phyloP scores from a whole-genome alignment of 2,329 filamentous ascomycete species.

The Aspergillus bombycis region DNA sequence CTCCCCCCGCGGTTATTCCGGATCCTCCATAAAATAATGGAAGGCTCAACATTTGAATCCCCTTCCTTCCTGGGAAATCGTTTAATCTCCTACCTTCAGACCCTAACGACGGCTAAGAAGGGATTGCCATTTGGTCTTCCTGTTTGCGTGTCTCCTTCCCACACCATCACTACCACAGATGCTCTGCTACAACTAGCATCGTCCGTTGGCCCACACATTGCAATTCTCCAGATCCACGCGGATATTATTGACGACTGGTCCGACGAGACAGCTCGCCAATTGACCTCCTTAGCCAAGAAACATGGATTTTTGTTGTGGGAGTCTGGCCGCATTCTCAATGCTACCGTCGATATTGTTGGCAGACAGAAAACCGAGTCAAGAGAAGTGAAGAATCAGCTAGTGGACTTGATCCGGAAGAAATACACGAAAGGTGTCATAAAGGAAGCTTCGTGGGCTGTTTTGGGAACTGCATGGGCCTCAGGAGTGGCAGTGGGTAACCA shows the following conservation, averaged over 20 bases:
- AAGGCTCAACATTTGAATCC: constrained; percentile 15
- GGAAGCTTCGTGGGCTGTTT: constrained; percentile 42
- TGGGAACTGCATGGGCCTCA: constrained; percentile 45
- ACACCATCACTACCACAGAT: constrained; percentile 60
- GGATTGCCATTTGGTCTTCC: constrained; percentile 43
- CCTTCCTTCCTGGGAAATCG: constrained; percentile 36
- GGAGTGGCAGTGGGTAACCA: constrained; percentile 39
- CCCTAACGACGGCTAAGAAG: constrained; percentile 36
- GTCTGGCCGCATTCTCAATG: constrained; percentile 43
- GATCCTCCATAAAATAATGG: constrained; percentile 19
- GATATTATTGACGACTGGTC: constrained; percentile 66
- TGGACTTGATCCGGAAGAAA: constrained; percentile 40
- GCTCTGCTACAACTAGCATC: constrained; percentile 60
- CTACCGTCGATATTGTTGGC: constrained; percentile 36
- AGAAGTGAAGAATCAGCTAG: constrained; percentile 35
- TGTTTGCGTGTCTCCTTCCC: constrained; percentile 54
- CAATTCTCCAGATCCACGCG: constrained; percentile 63
- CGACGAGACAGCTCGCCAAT: constrained; percentile 53
- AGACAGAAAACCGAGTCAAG: constrained; percentile 30
- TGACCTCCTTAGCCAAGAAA: constrained; percentile 39
- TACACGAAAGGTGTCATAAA: constrained; percentile 44
- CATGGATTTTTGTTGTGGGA: constrained; percentile 47
- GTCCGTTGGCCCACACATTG: constrained; percentile 63
- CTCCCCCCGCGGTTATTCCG: neutral
- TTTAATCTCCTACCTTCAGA: constrained; percentile 42